Percentiles rank a stretch among this genome's conserved stretches.
These are phyloP conservation scores for Cordyceps fumosorosea DNA, from an alignment of 2,329 filamentous ascomycete species.

Conservation along the genomic window DNA sequence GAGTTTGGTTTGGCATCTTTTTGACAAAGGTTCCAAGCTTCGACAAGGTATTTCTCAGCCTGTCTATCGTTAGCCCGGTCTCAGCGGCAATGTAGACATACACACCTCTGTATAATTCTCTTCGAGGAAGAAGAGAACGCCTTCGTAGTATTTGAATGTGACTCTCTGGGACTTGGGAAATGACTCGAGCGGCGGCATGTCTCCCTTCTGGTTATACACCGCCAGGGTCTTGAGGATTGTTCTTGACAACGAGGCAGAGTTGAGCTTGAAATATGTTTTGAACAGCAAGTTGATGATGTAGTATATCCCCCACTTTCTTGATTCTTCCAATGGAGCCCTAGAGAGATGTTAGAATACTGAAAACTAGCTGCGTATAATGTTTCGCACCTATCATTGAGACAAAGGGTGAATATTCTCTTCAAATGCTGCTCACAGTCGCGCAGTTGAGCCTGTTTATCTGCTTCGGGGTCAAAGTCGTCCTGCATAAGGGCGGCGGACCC, in stretches of 20 bases:
- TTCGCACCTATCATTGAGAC: slow-evolving; percentile 76
- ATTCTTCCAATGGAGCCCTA: slow-evolving; percentile 77
- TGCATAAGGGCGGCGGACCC: slow-evolving; percentile 48
- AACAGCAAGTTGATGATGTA: slow-evolving; percentile 91
- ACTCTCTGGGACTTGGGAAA: slow-evolving; percentile 90
- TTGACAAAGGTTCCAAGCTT: slow-evolving; percentile 79
- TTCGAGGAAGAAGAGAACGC: slow-evolving; percentile 87
- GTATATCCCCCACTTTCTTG: slow-evolving; percentile 97
- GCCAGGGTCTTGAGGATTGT: slow-evolving; percentile 81
- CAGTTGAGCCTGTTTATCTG: slow-evolving; percentile 74
- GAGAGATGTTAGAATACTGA: background rate
- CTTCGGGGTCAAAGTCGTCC: slow-evolving; percentile 74
- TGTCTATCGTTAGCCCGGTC: slow-evolving; percentile 25
- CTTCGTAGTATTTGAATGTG: slow-evolving; percentile 94
- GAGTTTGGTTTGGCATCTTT: slow-evolving; percentile 66
- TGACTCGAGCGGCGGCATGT: slow-evolving; percentile 71
- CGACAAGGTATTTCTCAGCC: slow-evolving; percentile 73
- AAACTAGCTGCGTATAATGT: slow-evolving; percentile 14
- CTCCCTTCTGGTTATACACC: slow-evolving; percentile 61
- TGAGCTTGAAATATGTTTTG: slow-evolving; percentile 97
- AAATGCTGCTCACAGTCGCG: slow-evolving; percentile 87
- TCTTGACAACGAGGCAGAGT: slow-evolving; percentile 80
- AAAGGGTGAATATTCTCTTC: slow-evolving; percentile 87
- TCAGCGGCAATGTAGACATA: background rate
- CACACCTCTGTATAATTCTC: slow-evolving; percentile 78